phyloP scores from a whole-genome alignment of 352 stramenopile species.

The Phytophthora podocarpi region DNA sequence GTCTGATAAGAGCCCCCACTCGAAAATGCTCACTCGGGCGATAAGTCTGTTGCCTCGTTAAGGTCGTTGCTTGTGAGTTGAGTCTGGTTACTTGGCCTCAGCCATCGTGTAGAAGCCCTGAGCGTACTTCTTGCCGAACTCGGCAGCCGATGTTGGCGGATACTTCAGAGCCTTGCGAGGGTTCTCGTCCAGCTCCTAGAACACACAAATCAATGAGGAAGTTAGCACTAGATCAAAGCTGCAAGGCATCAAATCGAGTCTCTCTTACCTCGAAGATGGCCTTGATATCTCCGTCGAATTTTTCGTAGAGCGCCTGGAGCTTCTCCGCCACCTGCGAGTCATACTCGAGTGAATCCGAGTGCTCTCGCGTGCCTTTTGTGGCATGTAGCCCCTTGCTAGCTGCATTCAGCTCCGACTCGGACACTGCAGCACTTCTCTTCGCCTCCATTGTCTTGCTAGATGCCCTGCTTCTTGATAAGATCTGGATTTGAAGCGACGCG shows the following conservation, averaged over 20 bases:
- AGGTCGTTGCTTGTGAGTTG: not conserved
- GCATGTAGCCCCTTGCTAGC: slow-evolving; percentile 66
- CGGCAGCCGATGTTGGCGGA: slow-evolving; percentile 54
- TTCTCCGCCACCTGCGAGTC: slow-evolving; percentile 60
- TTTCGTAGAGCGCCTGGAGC: slow-evolving; percentile 62
- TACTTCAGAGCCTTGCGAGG: slow-evolving; percentile 82
- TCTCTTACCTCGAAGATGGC: slow-evolving; percentile 75
- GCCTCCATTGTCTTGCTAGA: slow-evolving; percentile 51
- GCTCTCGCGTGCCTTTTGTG: slow-evolving; percentile 61
- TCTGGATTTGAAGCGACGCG: slow-evolving; percentile 23
- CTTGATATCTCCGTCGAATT: slow-evolving; percentile 63
- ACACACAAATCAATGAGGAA: too few species aligned
- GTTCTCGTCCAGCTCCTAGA: slow-evolving; percentile 75
- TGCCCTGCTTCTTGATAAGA: not conserved
- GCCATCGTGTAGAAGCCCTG: slow-evolving; percentile 87
- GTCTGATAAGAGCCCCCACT: slow-evolving; percentile 5
- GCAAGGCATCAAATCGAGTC: too few species aligned
- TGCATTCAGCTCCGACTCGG: slow-evolving; percentile 63
- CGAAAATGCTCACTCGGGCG: slow-evolving; percentile 4
- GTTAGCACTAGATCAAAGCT: too few species aligned
- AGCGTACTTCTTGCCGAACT: slow-evolving; percentile 83
- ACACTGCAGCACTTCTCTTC: slow-evolving; percentile 52
- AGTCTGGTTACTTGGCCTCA: slow-evolving; percentile 76
- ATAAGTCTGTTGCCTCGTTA: not conserved
- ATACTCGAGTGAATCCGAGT: slow-evolving; percentile 77